These are phyloP conservation scores for Dioscorea dumetorum DNA, from an alignment of 106 monocot species.

Conservation along the genomic window DNA sequence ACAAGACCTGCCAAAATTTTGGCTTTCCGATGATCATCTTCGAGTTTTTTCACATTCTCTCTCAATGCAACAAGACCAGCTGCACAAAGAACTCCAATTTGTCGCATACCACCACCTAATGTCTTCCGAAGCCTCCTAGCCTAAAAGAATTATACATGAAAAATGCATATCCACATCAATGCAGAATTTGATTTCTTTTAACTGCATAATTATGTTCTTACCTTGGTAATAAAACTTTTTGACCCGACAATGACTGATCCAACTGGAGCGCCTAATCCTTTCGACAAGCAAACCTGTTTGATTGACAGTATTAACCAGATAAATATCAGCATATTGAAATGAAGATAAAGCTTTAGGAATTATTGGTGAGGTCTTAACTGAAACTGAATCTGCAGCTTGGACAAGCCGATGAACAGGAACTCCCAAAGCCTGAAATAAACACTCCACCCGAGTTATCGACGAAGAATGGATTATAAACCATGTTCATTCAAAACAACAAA, in stretches of 20 bases:
- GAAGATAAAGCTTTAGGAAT: neutral
- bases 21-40: constrained; percentile 77
- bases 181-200: neutral
- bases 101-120: constrained; percentile 96
- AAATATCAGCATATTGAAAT: neutral
- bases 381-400: constrained; percentile 91
- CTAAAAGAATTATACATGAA: constrained; percentile 16
- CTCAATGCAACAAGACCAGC: constrained; percentile 72
- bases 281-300: constrained; percentile 78
- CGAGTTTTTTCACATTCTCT: constrained; percentile 70
- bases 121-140: constrained; percentile 85
- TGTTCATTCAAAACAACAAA: neutral
- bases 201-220: constrained; percentile 1
- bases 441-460: neutral
- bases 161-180: neutral
- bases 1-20: constrained; percentile 64
- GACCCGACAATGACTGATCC: constrained; percentile 93
- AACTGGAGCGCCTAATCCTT: constrained; percentile 94
- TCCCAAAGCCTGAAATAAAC: constrained; percentile 58
- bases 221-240: constrained; percentile 71
- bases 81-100: constrained; percentile 90
- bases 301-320: constrained; percentile 1
- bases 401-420: constrained; percentile 86
- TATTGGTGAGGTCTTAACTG: constrained; percentile 38
- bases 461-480: neutral